Conservation (phyloP, 257 asterid species). For the Nicotiana tabacum region DNA sequence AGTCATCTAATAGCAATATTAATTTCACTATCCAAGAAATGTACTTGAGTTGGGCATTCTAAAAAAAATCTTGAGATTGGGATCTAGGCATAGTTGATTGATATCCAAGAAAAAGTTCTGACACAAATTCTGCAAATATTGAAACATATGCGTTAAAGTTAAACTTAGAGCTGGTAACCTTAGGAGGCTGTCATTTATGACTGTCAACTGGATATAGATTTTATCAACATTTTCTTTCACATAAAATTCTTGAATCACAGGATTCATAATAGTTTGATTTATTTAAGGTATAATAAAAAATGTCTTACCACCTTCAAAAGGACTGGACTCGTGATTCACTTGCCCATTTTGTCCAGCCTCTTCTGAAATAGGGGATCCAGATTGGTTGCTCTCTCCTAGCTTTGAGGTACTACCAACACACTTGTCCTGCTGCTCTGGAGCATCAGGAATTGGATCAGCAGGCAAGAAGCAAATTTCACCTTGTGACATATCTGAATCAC, state of each 20-base stretch:
- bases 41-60: background rate
- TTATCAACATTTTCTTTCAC: background rate
- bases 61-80: background rate
- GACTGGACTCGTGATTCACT: slow-evolving; percentile 59
- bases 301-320: slow-evolving; percentile 53
- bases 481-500: slow-evolving; percentile 86
- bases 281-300: background rate
- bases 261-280: background rate
- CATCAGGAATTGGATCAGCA: slow-evolving; percentile 68
- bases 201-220: background rate
- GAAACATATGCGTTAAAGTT: background rate
- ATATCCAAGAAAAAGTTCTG: background rate
- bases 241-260: background rate
- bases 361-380: slow-evolving; percentile 73
- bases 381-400: slow-evolving; percentile 59
- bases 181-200: background rate
- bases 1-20: background rate
- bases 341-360: slow-evolving; percentile 72
- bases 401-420: slow-evolving; percentile 48
- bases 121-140: background rate
- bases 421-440: slow-evolving; percentile 62
- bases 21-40: background rate
- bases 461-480: slow-evolving; percentile 77
- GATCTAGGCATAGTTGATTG: background rate
- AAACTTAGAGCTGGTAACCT: background rate